Base-by-base conservation (phyloP, 371 early-diverging fungal species). In the Mortierella sp. region DNA sequence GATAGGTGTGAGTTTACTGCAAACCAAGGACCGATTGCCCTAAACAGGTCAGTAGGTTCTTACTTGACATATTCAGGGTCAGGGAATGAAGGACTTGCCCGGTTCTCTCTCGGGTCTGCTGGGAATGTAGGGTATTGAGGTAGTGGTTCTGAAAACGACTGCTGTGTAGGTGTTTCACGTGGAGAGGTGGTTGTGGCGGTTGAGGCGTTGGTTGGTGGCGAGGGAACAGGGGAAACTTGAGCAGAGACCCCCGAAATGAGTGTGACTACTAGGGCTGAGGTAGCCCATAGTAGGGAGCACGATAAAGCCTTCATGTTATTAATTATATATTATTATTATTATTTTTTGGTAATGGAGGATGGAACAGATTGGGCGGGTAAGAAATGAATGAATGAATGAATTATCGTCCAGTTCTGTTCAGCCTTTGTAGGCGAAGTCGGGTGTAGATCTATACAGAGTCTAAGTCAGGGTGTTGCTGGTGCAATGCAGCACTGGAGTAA, bases 11-110 rank as follows among this genome's bases (percentile, higher is more conserved):
- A 49, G 49, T 20, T 49, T 49, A 20, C 1, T 40, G 43, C 43
- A 49, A 11, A 9, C 12, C 43, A 67, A 45, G 57, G n/a, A 2
- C 12, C 24, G 49, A 35, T 26, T 24, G 39, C n/a, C 28, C 11
- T 39, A 35, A 35, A 18, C 55, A 55, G 28, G 1, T 12, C 2
- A 10, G 1, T 8, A 26, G 12, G 39, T 5, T 52, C 69, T 14
- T 81, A 81, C 83, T 72, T 81, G 67, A 81, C 77, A 54, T 81
- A 81, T 81, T 81, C 83, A 32, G 76, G 43, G 64, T 81, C 76
- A 14, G 83, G 83, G 28, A 76, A 81, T 11, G 70, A 66, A 5
- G 83, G 83, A 51, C 76, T 81, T 4, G 58, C 40, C 24, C 43
- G 22, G 16, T 54, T 54, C 3, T 66, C 64, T 22, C 73, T 52